Conservation (phyloP, 345 rosid genomes). For the Citrus unshiu region DNA sequence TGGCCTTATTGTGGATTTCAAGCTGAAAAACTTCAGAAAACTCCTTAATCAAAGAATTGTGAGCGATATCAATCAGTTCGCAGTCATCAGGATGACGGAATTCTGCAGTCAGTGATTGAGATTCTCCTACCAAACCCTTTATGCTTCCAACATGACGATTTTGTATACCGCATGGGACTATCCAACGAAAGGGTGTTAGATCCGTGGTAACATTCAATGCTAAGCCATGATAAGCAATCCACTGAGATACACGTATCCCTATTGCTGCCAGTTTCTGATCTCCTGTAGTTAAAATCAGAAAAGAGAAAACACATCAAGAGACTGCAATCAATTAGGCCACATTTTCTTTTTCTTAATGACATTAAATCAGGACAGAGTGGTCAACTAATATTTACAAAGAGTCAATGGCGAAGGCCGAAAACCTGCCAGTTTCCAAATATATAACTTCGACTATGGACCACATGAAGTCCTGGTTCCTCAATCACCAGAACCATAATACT, state of each 20-base stretch:
- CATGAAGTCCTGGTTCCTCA: background rate
- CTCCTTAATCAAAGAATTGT: slow-evolving; percentile 52
- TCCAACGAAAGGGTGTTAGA: slow-evolving; percentile 60
- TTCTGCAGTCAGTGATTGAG: background rate
- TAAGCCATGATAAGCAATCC: slow-evolving; percentile 79
- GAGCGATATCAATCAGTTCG: slow-evolving; percentile 39
- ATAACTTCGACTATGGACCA: background rate
- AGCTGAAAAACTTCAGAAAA: slow-evolving; percentile 72
- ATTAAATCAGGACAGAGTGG: background rate
- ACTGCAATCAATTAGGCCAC: background rate
- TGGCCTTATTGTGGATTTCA: slow-evolving; percentile 28
- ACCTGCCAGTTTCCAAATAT: background rate
- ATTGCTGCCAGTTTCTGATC: slow-evolving; percentile 74
- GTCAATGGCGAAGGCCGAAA: background rate
- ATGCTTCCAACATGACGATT: slow-evolving; percentile 67
- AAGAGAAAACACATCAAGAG: slow-evolving; percentile 9
- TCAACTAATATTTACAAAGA: background rate
- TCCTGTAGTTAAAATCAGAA: slow-evolving; percentile 35
- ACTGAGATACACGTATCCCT: slow-evolving; percentile 66
- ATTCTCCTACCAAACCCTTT: slow-evolving; percentile 37
- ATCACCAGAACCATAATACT: background rate
- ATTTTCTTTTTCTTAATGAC: background rate
- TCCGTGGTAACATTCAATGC: slow-evolving; percentile 84
- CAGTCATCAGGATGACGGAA: slow-evolving; percentile 18
- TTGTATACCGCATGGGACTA: slow-evolving; percentile 77